These are phyloP conservation scores for Aspergillus terreus DNA, from an alignment of 2,329 filamentous ascomycete genomes.

Conservation along the genomic window DNA sequence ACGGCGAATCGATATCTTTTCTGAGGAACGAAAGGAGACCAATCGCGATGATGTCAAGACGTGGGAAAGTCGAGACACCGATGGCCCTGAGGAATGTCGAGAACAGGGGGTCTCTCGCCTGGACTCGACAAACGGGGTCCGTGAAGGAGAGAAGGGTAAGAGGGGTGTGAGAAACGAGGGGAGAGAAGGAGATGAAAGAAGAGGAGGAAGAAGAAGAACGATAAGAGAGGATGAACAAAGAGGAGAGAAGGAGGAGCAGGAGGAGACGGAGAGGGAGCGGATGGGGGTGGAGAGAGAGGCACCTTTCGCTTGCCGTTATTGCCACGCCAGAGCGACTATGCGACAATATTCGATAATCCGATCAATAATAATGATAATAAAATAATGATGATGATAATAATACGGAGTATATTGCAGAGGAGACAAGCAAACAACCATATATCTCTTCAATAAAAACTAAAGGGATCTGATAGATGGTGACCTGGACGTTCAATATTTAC, in stretches of 20 bases:
- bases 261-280: conserved; percentile 1
- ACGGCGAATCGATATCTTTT: conserved; percentile 4
- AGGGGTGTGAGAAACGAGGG: not conserved
- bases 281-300: conserved; percentile 1
- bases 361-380: too few relatives aligned
- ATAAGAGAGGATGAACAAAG: conserved; percentile 2
- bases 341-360: too few relatives aligned
- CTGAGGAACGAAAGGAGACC: conserved; percentile 17
- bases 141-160: not conserved
- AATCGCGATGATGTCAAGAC: not conserved
- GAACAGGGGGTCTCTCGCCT: not conserved
- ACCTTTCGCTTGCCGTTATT: not conserved
- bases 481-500: not conserved
- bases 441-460: not conserved
- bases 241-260: not conserved
- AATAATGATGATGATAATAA: too few relatives aligned
- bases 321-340: not conserved
- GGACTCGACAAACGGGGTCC: not conserved
- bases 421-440: too few relatives aligned
- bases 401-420: too few relatives aligned
- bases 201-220: conserved; percentile 1
- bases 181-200: conserved; percentile 3
- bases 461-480: not conserved
- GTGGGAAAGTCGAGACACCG: not conserved
- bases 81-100: not conserved